Percentiles rank a stretch among this genome's conserved stretches.
These are phyloP conservation scores for Exidia glandulosa DNA, from an alignment of 768 basidiomycete species.

Conservation along the genomic window DNA sequence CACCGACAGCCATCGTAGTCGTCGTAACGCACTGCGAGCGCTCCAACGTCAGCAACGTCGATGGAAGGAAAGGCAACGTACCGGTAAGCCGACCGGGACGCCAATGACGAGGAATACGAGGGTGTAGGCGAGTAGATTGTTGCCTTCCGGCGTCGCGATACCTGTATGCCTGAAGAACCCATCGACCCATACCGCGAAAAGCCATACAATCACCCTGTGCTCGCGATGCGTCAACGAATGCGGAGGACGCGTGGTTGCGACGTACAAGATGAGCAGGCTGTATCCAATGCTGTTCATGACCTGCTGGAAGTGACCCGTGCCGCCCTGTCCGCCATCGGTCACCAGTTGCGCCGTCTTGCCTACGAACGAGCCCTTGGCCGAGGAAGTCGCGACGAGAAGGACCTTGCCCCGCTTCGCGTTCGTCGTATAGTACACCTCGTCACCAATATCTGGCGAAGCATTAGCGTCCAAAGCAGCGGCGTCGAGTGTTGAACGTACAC, in stretches of 20 bases:
- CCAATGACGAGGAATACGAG: constrained; percentile 34
- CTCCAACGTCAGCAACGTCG: neutral
- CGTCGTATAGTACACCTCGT: constrained; percentile 8
- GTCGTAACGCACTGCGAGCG: constrained; percentile 12
- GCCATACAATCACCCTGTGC: constrained; percentile 24
- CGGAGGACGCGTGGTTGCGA: neutral
- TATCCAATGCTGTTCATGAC: constrained; percentile 17
- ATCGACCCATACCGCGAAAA: constrained; percentile 35
- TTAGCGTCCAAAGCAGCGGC: neutral
- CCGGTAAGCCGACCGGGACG: constrained; percentile 39
- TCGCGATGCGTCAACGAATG: neutral
- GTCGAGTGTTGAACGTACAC: constrained; percentile 29
- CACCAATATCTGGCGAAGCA: neutral
- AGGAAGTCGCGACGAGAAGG: constrained; percentile 25
- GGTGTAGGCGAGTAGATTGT: constrained; percentile 34
- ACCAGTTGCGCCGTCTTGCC: constrained; percentile 36
- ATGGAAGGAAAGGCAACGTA: constrained; percentile 28
- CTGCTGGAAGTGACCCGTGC: constrained; percentile 35
- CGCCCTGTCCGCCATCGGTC: constrained; percentile 22
- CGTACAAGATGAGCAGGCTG: too few relatives aligned
- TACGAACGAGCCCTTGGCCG: constrained; percentile 32
- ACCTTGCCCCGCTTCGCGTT: constrained; percentile 25
- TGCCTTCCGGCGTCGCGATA: constrained; percentile 30
- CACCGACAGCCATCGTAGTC: constrained; percentile 31
- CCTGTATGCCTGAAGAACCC: constrained; percentile 27